Conservation (phyloP, 768 basidiomycete species). For the Coprinopsis sp. region DNA sequence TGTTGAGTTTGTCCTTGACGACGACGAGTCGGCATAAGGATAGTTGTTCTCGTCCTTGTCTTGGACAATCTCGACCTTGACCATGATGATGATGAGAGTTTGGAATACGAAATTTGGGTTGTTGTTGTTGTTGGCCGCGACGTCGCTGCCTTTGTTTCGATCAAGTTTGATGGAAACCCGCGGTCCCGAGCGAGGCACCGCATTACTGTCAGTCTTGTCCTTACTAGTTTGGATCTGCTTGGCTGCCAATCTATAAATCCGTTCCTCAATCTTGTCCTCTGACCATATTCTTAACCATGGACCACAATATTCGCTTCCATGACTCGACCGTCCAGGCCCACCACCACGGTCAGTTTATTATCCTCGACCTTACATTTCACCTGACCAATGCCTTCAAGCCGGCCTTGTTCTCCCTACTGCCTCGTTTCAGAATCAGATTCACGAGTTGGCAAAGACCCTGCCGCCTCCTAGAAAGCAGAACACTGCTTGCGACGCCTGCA, state of each 20-base stretch:
- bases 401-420: constrained; percentile 61
- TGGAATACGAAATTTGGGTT: constrained; percentile 14
- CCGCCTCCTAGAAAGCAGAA: constrained; percentile 90
- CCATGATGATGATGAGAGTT: constrained; percentile 45
- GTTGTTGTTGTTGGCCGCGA: constrained; percentile 1
- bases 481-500: constrained; percentile 91
- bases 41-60: constrained; percentile 68
- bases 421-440: constrained; percentile 75
- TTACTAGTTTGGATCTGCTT: constrained; percentile 21
- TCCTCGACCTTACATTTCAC: constrained; percentile 12
- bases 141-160: neutral
- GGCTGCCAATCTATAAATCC: constrained; percentile 32
- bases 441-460: constrained; percentile 73
- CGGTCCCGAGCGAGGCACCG: no score
- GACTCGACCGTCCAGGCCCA: constrained; percentile 18
- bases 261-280: constrained; percentile 23
- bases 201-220: no score
- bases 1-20: constrained; percentile 66
- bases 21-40: constrained; percentile 71
- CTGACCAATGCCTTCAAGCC: constrained; percentile 22
- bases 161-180: no score
- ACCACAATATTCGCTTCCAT: constrained; percentile 27
- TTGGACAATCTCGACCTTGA: constrained; percentile 88
- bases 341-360: constrained; percentile 32
- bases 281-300: constrained; percentile 31